phyloP scores from a whole-genome alignment of 257 asterid genomes.

The Solanum gandarillasii region DNA sequence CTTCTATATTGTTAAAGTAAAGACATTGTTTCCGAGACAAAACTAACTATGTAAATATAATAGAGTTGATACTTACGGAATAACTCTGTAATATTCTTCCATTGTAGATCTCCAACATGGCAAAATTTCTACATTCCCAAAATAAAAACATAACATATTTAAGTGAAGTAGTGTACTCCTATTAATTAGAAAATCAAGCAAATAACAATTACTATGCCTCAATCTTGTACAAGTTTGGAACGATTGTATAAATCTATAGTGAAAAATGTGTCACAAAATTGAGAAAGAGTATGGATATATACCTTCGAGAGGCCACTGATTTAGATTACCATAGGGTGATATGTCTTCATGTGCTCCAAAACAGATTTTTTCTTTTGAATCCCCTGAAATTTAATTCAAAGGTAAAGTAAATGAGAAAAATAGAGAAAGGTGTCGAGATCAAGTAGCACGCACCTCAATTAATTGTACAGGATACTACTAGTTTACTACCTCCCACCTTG shows the following conservation, averaged over 20 bases:
- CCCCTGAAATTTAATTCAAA: conserved; percentile 20
- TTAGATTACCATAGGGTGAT: conserved; percentile 6
- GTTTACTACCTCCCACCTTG: background rate
- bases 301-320: conserved; percentile 57
- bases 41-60: background rate
- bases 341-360: conserved; percentile 37
- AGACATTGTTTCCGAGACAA: background rate
- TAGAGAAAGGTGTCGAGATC: background rate
- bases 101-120: conserved; percentile 39
- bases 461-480: background rate
- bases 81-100: conserved; percentile 31
- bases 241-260: background rate
- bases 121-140: conserved; percentile 18
- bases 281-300: background rate
- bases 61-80: conserved; percentile 20
- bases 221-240: background rate
- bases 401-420: background rate
- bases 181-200: background rate
- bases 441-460: accelerated
- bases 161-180: background rate
- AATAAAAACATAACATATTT: background rate
- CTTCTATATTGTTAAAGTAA: background rate
- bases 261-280: too few relatives aligned
- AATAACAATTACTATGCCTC: background rate
- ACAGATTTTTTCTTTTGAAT: conserved; percentile 40